Percentiles rank a stretch among this genome's conserved stretches.
These are phyloP conservation scores for Talaromyces sp. DNA, from an alignment of 2,329 filamentous ascomycete genomes.

Conservation along the genomic window DNA sequence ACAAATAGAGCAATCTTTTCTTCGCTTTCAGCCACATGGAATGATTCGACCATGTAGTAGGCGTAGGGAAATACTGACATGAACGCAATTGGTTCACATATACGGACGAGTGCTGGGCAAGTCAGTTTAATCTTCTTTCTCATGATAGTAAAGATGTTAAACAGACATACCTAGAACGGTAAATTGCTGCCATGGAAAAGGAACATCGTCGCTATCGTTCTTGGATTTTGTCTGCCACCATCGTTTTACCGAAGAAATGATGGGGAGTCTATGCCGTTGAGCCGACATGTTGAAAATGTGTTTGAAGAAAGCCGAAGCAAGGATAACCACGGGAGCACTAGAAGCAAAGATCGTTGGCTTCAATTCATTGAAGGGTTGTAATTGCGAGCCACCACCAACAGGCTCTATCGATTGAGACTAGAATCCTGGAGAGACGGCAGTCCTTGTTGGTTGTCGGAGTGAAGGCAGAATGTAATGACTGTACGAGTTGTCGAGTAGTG, in stretches of 20 bases:
- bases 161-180: slow-evolving; percentile 43
- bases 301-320: background rate
- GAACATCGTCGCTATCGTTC: background rate
- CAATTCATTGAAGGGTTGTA: slow-evolving; percentile 1
- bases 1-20: slow-evolving; percentile 86
- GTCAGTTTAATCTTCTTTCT: background rate
- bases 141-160: background rate
- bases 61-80: slow-evolving; percentile 99
- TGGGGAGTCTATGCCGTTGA: slow-evolving; percentile 12
- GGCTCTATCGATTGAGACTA: background rate
- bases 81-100: slow-evolving; percentile 98
- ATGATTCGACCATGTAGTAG: slow-evolving; percentile 95
- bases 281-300: slow-evolving; percentile 10
- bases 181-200: slow-evolving; percentile 20
- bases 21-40: slow-evolving; percentile 75
- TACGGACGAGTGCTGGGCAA: slow-evolving; percentile 75
- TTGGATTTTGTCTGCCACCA: slow-evolving; percentile 16
- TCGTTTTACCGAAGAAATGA: slow-evolving; percentile 8
- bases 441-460: background rate
- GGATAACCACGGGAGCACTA: background rate
- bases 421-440: background rate
- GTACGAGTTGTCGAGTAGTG: background rate
- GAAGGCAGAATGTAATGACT: background rate
- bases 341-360: background rate
- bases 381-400: slow-evolving; percentile 5